Conservation (phyloP, 371 early-diverging fungal genomes). For the Encephalitozoon intestinalis region DNA sequence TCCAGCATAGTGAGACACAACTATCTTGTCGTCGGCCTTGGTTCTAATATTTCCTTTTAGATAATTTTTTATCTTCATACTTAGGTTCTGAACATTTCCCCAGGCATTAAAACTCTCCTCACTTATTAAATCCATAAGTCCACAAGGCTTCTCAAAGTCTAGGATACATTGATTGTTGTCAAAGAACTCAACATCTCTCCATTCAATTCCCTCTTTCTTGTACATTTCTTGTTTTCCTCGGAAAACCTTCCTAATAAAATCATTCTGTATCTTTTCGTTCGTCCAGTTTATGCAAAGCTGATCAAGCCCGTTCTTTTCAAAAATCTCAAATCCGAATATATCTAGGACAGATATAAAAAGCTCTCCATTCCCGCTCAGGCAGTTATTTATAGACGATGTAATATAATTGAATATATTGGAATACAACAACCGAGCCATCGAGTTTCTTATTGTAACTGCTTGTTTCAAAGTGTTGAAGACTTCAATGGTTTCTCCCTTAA, state of each 20-base stretch:
- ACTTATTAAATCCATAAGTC: conserved; percentile 58
- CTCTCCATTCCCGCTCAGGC: not conserved
- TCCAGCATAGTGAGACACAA: conserved; percentile 86
- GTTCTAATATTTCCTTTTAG: conserved; percentile 9
- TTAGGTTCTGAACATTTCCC: conserved; percentile 50
- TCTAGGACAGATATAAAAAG: conserved; percentile 63
- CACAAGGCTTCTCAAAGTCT: conserved; percentile 56
- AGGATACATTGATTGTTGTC: conserved; percentile 10
- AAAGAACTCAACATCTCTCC: not conserved
- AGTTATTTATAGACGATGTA: conserved; percentile 40
- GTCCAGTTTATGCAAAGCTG: conserved; percentile 65
- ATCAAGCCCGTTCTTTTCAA: conserved; percentile 62
- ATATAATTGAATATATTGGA: conserved; percentile 50
- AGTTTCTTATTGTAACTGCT: conserved; percentile 64
- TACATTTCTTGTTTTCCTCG: conserved; percentile 76
- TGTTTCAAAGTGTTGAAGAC: conserved; percentile 62
- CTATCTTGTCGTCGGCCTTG: conserved; percentile 62
- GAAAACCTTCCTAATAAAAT: conserved; percentile 78
- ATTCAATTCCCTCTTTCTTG: conserved; percentile 58
- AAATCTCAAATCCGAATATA: conserved; percentile 69
- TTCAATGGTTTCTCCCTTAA: conserved; percentile 67
- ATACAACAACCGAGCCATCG: conserved; percentile 66
- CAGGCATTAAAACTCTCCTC: conserved; percentile 58
- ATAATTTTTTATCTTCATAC: conserved; percentile 46
- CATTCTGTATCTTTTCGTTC: conserved; percentile 66